Base-by-base conservation (phyloP, 768 basidiomycete species). In the Psilocybe azurescens region DNA sequence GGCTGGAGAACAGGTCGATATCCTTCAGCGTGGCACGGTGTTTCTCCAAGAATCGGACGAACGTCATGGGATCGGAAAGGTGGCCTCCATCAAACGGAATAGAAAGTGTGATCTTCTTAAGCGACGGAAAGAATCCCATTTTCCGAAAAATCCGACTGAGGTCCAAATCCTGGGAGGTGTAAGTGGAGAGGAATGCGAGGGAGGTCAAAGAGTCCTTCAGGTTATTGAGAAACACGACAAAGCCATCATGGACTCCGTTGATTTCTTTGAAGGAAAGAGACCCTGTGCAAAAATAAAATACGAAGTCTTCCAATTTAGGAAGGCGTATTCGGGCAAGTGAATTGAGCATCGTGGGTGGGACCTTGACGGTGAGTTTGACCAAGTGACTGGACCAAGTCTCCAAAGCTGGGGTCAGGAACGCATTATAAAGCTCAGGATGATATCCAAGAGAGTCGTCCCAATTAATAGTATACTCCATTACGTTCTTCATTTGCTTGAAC, bases 71-170 rank as follows among this genome's bases (percentile, higher is more conserved):
- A 32, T 78, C 69, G 7, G 75, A 68, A 24, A 84, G 73, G 36
- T 82, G 79, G 7, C 67, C 70, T 6, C 81, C 81, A 47, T 83
- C 77, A 53, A 77, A 81, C 6, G 83, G 82, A 13, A 83, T 79
- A 29, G 77, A 79, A 13, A 84, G 68, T 1, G 73, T 60, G 48
- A 83, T 70, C 1, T 74, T 68, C 18, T 56, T 70, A 13, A 84
- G 73, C 39, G 59, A 72, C 16, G 80, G 78, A 36, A 81, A 81
- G 13, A 63, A 69, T 0, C 78, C 80, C 38, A 82, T 70, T 49
- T 67, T 64, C 13, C 64, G 58, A 64, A 81, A 79, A 44, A 84
- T 74, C 24, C 67, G 71, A 58, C 72, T 67, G 13, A 84, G 67
- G 65, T 80, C 78, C 49, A 84, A 76, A 52, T 76, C 70, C 51